These are phyloP conservation scores for Penicillium sp. DNA, from an alignment of 2,329 filamentous ascomycete species.

Conservation along the genomic window DNA sequence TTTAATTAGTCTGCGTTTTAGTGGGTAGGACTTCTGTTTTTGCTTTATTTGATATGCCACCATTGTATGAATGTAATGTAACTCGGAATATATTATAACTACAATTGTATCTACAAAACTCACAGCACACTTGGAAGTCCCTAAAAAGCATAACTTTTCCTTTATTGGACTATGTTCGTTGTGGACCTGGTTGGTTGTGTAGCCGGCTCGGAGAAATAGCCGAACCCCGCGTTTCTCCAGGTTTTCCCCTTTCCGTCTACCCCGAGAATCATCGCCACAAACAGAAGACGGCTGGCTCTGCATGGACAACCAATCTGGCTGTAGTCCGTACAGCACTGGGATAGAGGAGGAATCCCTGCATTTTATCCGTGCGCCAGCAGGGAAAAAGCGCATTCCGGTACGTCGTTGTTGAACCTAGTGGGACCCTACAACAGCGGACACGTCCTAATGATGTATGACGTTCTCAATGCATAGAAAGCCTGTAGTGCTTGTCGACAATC, in stretches of 20 bases:
- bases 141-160: background rate
- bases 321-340: background rate
- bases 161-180: background rate
- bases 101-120: background rate
- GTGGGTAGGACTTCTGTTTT: background rate
- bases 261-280: background rate
- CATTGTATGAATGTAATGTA: background rate
- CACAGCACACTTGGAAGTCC: background rate
- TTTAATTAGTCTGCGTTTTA: background rate
- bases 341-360: constrained; percentile 24
- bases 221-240: constrained; percentile 23
- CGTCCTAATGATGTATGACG: background rate
- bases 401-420: background rate
- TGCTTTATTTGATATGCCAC: background rate
- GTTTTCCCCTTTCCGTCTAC: constrained; percentile 11
- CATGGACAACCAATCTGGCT: background rate
- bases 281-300: background rate
- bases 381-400: constrained; percentile 39
- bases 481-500: constrained; percentile 38
- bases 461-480: constrained; percentile 28
- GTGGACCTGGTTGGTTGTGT: background rate
- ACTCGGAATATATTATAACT: background rate
- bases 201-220: constrained; percentile 13
- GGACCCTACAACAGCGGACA: background rate
- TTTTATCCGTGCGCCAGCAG: constrained; percentile 19